A percentile compares a stretch with the other conserved stretches of the same genome.
Conservation (phyloP, 495 filamentous ascomycete genomes). For the Aspergillus nidulans region DNA sequence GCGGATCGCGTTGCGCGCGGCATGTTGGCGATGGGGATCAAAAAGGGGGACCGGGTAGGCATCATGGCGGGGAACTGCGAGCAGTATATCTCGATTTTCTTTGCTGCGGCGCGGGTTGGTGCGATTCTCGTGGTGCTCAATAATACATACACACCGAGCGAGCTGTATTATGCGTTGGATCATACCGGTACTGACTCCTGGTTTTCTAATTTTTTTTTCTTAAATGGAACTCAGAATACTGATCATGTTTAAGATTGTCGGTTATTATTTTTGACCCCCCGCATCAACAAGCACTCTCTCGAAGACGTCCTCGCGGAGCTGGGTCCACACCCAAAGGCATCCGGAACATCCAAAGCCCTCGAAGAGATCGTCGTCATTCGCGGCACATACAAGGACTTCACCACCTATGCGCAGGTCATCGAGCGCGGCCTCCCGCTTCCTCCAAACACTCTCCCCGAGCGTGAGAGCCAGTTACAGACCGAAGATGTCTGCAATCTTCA, state of each 20-base stretch:
- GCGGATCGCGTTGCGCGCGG: conserved; percentile 55
- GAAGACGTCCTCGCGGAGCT: conserved; percentile 49
- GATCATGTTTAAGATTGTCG: conserved; percentile 44
- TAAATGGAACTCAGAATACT: too few relatives aligned
- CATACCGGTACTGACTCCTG: conserved; percentile 51
- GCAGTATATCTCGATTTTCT: conserved; percentile 65
- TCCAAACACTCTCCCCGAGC: conserved; percentile 41
- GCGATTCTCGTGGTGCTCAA: conserved; percentile 66
- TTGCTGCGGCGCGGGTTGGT: conserved; percentile 61
- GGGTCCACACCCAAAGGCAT: conserved; percentile 32
- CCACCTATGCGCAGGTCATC: conserved; percentile 49
- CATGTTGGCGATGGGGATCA: conserved; percentile 54
- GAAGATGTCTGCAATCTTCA: conserved; percentile 66
- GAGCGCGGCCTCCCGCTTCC: conserved; percentile 25
- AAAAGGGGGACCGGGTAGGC: conserved; percentile 60
- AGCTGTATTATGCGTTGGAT: conserved; percentile 58
- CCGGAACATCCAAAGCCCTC: conserved; percentile 27
- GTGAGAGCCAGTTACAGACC: conserved; percentile 45
- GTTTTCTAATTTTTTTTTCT: conserved; percentile 62
- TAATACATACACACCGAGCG: conserved; percentile 65
- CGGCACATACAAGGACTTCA: conserved; percentile 44
- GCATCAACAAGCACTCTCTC: conserved; percentile 54
- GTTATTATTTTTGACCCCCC: conserved; percentile 59
- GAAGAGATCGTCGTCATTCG: conserved; percentile 53
- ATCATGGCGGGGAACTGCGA: conserved; percentile 72